phyloP scores from a whole-genome alignment of 305 asterid genomes.

The Solanum chacoense region DNA sequence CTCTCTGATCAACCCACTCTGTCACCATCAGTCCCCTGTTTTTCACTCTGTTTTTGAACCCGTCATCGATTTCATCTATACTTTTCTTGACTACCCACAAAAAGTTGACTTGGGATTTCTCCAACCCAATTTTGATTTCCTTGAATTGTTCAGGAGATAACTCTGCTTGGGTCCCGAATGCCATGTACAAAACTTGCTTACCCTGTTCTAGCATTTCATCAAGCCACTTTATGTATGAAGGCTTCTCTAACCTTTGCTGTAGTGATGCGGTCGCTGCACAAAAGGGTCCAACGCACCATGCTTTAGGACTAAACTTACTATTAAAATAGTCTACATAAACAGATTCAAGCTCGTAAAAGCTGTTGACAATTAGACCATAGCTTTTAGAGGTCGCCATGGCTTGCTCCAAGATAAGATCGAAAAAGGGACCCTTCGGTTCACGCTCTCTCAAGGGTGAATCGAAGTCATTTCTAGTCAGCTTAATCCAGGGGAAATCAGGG shows the following conservation, averaged over 20 bases:
- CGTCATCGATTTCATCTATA: not conserved
- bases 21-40: no score
- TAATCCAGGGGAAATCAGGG: not conserved
- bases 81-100: slow-evolving; percentile 42
- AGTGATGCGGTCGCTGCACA: slow-evolving; percentile 15
- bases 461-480: slow-evolving; percentile 7
- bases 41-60: not conserved
- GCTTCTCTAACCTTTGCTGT: not conserved
- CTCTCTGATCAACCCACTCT: no score
- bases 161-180: slow-evolving; percentile 31
- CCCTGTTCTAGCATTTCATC: slow-evolving; percentile 26
- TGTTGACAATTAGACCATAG: slow-evolving; percentile 38
- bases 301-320: not conserved
- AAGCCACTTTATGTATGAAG: slow-evolving; percentile 45
- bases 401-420: slow-evolving; percentile 20
- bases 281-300: slow-evolving; percentile 17
- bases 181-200: slow-evolving; percentile 32
- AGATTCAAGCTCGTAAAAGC: slow-evolving; percentile 41
- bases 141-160: slow-evolving; percentile 18
- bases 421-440: slow-evolving; percentile 24
- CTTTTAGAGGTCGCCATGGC: slow-evolving; percentile 7
- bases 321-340: slow-evolving; percentile 19
- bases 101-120: slow-evolving; percentile 30
- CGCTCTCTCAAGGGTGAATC: slow-evolving; percentile 10
- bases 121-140: slow-evolving; percentile 45